A percentile compares a stretch with the other conserved stretches of the same genome.
Conservation (phyloP, 1,139 yeast genomes). For the Candida anutae region DNA sequence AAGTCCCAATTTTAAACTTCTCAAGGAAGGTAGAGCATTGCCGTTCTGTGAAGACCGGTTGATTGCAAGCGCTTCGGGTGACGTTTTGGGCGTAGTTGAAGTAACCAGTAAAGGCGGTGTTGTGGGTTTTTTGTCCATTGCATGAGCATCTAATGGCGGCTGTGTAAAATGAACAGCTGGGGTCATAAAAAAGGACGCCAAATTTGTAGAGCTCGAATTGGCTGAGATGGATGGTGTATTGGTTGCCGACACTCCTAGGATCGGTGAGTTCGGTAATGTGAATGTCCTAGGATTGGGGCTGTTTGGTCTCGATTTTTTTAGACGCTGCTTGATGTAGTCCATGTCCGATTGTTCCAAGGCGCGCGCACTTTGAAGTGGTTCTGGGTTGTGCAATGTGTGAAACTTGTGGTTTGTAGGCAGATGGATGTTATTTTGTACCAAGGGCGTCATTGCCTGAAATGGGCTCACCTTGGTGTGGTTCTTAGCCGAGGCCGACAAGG, state of each 20-base stretch:
- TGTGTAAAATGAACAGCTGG: conserved; percentile 7
- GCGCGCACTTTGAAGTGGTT: conserved; percentile 13
- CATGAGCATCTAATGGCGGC: conserved; percentile 3
- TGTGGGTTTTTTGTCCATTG: conserved; percentile 2
- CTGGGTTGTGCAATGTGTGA: conserved; percentile 3
- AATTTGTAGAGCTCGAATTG: conserved; percentile 38
- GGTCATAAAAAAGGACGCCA: conserved; percentile 28
- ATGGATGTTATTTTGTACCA: conserved; percentile 3
- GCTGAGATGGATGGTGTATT: conserved; percentile 41
- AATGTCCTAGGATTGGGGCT: conserved; percentile 40
- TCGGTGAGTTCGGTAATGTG: conserved; percentile 55
- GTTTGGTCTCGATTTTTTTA: conserved; percentile 68
- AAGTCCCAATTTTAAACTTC: conserved; percentile 43
- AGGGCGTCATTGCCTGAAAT: conserved; percentile 8
- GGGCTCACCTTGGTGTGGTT: neutral
- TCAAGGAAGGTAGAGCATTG: conserved; percentile 37
- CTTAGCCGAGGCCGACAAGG: conserved; percentile 13
- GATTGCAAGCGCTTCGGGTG: no score
- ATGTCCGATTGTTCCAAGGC: conserved; percentile 36
- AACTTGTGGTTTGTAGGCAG: neutral
- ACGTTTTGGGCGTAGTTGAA: conserved; percentile 4
- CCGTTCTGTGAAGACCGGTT: conserved; percentile 15
- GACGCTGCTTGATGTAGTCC: conserved; percentile 42
- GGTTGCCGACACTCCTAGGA: conserved; percentile 33
- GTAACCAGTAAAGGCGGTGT: conserved; percentile 4